Evolutionary conservation across 2,329 filamentous ascomycete species (phyloP), one percentile per base, ranked within the genome.

Genomic region (Pleoardoris graminearum): DNA sequence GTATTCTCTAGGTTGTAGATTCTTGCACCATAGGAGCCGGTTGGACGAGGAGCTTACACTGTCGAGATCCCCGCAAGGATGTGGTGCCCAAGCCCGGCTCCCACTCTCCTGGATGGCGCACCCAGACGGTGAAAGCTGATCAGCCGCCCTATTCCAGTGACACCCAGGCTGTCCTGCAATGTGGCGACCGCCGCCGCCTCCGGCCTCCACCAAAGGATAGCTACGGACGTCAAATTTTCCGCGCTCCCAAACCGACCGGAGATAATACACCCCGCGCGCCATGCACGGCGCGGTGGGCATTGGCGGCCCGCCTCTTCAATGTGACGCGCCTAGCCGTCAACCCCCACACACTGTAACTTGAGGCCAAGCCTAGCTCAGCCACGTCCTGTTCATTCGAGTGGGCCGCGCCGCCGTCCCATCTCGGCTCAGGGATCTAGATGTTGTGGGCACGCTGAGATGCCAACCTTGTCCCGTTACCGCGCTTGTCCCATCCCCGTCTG

Each of bases 321-420:
- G 48, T 53, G 42, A 53, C 59, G 60, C 58, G 50, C 63, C 61
- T 62, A 54, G 55, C 58, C 48, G 48, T 50, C 51, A 55, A 61
- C 65, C 68, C 68, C 67, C 66, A 70, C 68, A 67, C 63, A 55
- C 54, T 43, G 51, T 53, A 44, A 64, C 65, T 60, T 67, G 63
- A 69, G 61, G 67, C 65, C n/a, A 54, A 56, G 54, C 58, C 60
- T 58, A 58, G 62, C 59, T 56, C 59, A 63, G 65, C 65, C 61
- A 65, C 62, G 61, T 62, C n/a, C 64, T 61, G 57, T 64, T 66
- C 66, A 66, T 54, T 62, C 61, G 43, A n/a, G n/a, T n/a, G n/a
- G n/a, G n/a, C n/a, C n/a, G n/a, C n/a, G n/a, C n/a, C n/a, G n/a
- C n/a, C n/a, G n/a, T n/a, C n/a, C n/a, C n/a, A n/a, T 61, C 61